Evolutionary conservation across 2,329 filamentous ascomycete genomes (phyloP).

Genomic region (Apiospora hydei): DNA sequence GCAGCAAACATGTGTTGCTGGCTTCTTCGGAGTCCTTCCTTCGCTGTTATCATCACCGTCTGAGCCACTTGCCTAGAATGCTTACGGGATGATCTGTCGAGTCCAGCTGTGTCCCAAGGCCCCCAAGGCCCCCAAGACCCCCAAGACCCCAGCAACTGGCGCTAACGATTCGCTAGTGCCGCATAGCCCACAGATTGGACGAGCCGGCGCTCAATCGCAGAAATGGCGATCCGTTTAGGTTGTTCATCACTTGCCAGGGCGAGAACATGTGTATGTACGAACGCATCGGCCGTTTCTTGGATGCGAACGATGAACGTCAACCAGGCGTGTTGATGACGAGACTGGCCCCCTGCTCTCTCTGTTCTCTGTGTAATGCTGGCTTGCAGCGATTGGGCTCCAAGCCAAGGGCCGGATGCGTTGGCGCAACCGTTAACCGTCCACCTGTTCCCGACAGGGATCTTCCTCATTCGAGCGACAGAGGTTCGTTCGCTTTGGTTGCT

Average conservation of each 20-base stretch:
- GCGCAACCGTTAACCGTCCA: conserved; percentile 17
- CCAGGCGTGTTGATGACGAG: not conserved
- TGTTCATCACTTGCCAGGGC: not conserved
- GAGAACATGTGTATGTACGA: not conserved
- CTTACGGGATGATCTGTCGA: not conserved
- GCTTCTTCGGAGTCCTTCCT: not conserved
- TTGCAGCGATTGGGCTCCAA: not conserved
- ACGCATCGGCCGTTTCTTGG: not conserved
- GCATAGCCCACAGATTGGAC: conserved; percentile 1
- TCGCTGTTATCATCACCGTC: not conserved
- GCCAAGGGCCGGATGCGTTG: not conserved
- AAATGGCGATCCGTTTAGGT: conserved; percentile 7
- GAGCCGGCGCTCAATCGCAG: conserved; percentile 6
- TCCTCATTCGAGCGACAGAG: not conserved
- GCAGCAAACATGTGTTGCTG: not conserved
- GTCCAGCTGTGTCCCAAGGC: not conserved
- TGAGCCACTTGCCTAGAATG: not conserved
- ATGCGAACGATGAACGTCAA: not conserved
- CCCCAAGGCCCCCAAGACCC: not conserved
- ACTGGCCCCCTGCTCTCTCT: not conserved
- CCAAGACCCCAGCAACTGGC: not conserved
- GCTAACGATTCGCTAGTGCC: conserved; percentile 5
- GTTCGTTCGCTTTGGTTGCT: not conserved
- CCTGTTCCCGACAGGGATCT: conserved; percentile 9
- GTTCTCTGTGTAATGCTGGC: not conserved